phyloP scores from a whole-genome alignment of 257 asterid genomes.

The Solanum sparsipilum region DNA sequence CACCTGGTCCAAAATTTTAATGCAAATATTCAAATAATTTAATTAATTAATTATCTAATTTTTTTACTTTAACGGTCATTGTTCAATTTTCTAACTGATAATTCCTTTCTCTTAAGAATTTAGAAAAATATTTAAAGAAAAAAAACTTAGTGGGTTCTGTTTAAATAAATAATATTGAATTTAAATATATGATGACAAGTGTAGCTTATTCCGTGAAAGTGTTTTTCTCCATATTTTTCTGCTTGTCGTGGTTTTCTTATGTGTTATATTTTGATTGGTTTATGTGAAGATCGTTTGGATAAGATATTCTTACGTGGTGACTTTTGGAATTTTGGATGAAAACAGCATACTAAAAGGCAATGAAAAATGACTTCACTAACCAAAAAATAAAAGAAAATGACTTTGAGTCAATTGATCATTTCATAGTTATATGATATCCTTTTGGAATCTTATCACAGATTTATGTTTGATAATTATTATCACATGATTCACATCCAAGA shows the following conservation, averaged over 20 bases:
- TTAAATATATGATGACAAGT: neutral
- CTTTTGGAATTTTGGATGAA: slow-evolving; percentile 2
- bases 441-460: neutral
- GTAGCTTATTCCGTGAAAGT: neutral
- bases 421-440: neutral
- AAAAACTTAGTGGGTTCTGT: neutral
- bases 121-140: neutral
- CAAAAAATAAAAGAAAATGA: neutral
- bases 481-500: neutral
- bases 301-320: slow-evolving; percentile 2
- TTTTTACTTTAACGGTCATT: neutral
- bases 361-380: neutral
- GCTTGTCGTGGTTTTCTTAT: neutral
- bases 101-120: neutral
- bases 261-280: slow-evolving; percentile 3
- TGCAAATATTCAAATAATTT: neutral
- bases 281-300: neutral
- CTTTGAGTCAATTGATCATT: neutral
- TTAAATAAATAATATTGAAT: neutral
- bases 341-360: neutral
- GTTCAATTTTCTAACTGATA: neutral
- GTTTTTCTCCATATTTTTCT: neutral
- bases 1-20: neutral
- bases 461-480: neutral
- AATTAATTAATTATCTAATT: neutral